Percentiles rank a stretch among this genome's conserved stretches.
Conservation (phyloP, 257 asterid species). For the Craterostigma plantagineum region DNA sequence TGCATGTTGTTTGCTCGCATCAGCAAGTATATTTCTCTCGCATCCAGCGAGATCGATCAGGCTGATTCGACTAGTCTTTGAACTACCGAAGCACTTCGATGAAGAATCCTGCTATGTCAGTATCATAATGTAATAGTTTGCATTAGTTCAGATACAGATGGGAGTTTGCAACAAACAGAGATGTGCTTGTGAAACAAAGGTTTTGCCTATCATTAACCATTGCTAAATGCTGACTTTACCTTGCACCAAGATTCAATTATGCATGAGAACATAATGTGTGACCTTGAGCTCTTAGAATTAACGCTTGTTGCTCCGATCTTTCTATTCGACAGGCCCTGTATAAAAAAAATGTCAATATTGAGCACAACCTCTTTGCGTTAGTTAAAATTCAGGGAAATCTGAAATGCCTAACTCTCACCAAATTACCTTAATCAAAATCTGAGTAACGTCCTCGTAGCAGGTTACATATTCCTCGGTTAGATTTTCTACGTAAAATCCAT, state of each 20-base stretch:
- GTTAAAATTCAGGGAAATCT: neutral
- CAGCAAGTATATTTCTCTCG: constrained; percentile 50
- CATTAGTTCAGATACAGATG: no score
- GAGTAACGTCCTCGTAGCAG: constrained; percentile 73
- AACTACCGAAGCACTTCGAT: constrained; percentile 81
- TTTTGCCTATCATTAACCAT: no score
- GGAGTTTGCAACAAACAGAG: no score
- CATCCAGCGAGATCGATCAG: constrained; percentile 88
- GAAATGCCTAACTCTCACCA: neutral
- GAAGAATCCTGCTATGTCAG: constrained; percentile 50
- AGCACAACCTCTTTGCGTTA: no score
- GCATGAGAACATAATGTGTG: constrained; percentile 77
- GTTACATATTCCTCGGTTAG: constrained; percentile 77
- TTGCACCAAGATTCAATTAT: constrained; percentile 92
- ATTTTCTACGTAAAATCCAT: constrained; percentile 82
- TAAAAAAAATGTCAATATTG: neutral
- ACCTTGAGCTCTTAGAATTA: constrained; percentile 94
- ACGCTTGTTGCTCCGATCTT: constrained; percentile 75
- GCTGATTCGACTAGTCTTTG: constrained; percentile 79
- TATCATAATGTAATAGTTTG: neutral
- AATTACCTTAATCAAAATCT: constrained; percentile 64
- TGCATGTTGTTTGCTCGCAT: constrained; percentile 45
- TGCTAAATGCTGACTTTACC: constrained; percentile 38
- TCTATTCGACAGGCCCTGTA: constrained; percentile 84
- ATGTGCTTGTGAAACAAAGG: no score